Evolutionary conservation across 257 asterid genomes (phyloP).

Genomic region (Jaltomata sinuosa): DNA sequence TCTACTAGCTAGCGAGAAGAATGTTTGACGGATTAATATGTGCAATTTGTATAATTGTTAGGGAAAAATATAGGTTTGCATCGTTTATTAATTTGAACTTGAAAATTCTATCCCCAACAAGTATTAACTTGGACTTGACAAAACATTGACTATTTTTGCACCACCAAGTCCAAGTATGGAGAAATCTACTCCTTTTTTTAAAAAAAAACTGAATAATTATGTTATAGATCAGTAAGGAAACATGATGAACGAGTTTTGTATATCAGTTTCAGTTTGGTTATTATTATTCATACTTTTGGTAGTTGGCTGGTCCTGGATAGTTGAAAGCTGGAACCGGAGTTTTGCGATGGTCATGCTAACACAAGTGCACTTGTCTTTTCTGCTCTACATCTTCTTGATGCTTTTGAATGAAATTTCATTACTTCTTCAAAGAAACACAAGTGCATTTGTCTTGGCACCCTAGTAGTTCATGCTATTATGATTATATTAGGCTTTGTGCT

Average conservation of each 20-base stretch:
- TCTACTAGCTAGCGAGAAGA: neutral
- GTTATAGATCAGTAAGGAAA: neutral
- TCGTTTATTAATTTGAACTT: neutral
- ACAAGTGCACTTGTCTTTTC: neutral
- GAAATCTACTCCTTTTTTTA: neutral
- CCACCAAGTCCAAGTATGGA: neutral
- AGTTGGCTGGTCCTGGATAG: neutral
- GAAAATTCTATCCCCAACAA: neutral
- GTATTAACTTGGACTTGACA: neutral
- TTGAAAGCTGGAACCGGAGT: neutral
- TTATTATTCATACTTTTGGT: neutral
- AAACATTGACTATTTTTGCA: neutral
- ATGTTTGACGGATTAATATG: neutral
- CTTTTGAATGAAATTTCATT: neutral
- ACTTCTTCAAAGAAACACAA: neutral
- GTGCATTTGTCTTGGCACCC: neutral
- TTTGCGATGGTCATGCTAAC: neutral
- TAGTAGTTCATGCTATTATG: neutral
- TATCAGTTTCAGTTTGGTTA: neutral
- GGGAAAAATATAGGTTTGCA: neutral
- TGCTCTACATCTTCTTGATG: neutral
- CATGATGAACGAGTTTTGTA: neutral
- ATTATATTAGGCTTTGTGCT: neutral
- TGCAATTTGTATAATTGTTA: neutral
- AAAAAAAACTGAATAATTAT: neutral